A percentile compares a stretch with the other conserved stretches of the same genome.
Evolutionary conservation across 148 eudicot species (phyloP).

Genomic region (Fagopyrum tataricum): DNA sequence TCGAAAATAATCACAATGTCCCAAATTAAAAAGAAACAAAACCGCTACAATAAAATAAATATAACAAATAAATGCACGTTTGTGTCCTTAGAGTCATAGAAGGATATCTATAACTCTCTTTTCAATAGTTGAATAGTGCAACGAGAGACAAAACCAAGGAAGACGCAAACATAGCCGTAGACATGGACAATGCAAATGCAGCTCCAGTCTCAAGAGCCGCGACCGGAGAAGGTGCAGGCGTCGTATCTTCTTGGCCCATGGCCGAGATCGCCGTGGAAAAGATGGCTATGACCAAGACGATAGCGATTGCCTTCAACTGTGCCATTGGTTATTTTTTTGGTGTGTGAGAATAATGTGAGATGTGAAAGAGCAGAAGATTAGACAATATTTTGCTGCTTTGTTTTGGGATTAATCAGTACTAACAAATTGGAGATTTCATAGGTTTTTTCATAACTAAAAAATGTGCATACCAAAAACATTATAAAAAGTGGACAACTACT

Average conservation of each 20-base stretch:
- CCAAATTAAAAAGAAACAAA: not conserved
- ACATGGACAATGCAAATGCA: not conserved
- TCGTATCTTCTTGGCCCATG: not conserved
- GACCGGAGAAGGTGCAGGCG: not conserved
- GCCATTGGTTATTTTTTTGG: constrained; percentile 8
- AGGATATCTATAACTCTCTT: not conserved
- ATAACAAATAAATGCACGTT: not conserved
- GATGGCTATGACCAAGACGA: not conserved
- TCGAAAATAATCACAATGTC: too few species aligned
- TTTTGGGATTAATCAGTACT: not conserved
- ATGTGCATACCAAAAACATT: constrained; percentile 3
- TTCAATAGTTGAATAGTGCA: constrained; percentile 8
- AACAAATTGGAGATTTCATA: not conserved
- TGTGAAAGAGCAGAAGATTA: not conserved
- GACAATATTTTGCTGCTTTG: not conserved
- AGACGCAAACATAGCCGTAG: constrained; percentile 4
- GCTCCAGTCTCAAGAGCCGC: not conserved
- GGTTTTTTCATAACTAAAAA: not conserved
- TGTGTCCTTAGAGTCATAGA: not conserved
- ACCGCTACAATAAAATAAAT: not conserved
- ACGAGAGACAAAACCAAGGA: not conserved
- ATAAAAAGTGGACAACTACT: not conserved
- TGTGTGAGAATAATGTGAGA: not conserved
- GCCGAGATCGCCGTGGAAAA: constrained; percentile 5
- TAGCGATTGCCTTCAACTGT: constrained; percentile 1